Base-by-base conservation (phyloP, 2,329 filamentous ascomycete genomes). In the Aspergillus floridensis region DNA sequence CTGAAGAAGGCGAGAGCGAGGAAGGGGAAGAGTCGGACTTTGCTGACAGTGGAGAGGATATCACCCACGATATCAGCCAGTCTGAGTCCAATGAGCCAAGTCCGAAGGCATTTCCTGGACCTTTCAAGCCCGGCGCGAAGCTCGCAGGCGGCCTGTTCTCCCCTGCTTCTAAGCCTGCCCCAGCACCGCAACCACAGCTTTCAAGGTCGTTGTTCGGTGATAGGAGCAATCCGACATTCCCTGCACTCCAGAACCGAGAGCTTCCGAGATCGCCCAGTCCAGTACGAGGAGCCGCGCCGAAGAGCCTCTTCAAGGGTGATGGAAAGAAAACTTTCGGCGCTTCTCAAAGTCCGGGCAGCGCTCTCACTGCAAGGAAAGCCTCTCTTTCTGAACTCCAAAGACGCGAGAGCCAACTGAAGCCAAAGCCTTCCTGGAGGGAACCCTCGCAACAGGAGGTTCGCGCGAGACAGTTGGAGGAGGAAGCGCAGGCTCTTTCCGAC, bases 241-340 rank as follows among this genome's bases (percentile, higher is more conserved):
- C 21, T 62, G 51, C 35, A 70, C 70, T 35, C 68, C 73, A 62
- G 32, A 65, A 64, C 46, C 66, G 65, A 22, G 72, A 78, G 62
- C 73, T 71, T 55, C 77, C 77, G 24, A 72, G 79, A 26, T 81
- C 79, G 10, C 79, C 79, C 4, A 81, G 79, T 57, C 79, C 80
- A 8, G 71, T 79, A n/a, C 76, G 79, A 22, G 60, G 68, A 16
- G 63, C 64, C 11, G 59, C 64, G 26, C 63, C 69, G 38, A 70
- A 68, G 54, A 70, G 68, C 24, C 61, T 66, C 2, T 62, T 77
- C 32, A 68, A 74, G 49, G 59, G 68, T 10, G 73, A 77, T 21
- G 60, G 63, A 19, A 66, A 72, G 11, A 72, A 75, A 60, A 74
- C 77, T 26, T 68, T 74, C 47, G 78, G 73, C 66, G 75, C 74